These are phyloP conservation scores for Rhytidhysteron rufulum DNA, from an alignment of 2,329 filamentous ascomycete species.

Conservation along the genomic window DNA sequence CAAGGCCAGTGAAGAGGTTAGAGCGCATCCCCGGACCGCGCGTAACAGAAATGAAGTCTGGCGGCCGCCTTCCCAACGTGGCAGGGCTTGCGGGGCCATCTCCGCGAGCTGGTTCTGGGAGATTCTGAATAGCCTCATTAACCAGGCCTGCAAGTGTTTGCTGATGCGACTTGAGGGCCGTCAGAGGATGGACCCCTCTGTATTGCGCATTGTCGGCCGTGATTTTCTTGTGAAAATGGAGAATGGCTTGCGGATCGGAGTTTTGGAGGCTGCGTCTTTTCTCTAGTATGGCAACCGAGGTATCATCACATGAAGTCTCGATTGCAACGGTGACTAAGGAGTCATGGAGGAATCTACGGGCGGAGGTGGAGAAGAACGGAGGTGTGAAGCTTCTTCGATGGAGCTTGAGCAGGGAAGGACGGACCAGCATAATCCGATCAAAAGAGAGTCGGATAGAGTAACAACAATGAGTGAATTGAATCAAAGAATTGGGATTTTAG, in stretches of 20 bases:
- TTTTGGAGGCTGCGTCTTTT: conserved; percentile 35
- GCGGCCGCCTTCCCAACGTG: conserved; percentile 26
- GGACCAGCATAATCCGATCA: too few relatives aligned
- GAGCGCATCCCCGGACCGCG: conserved; percentile 85
- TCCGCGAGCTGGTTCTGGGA: conserved; percentile 41
- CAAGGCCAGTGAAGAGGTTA: conserved; percentile 72
- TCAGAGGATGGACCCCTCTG: conserved; percentile 74
- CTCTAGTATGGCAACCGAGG: conserved; percentile 77
- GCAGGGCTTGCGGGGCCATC: not conserved
- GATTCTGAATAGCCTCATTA: conserved; percentile 54
- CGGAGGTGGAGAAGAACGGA: too few relatives aligned
- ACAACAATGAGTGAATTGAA: too few relatives aligned
- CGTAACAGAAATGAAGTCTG: conserved; percentile 85
- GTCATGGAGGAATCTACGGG: conserved; percentile 16
- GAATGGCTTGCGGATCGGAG: conserved; percentile 42
- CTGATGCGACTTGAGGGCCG: conserved; percentile 73
- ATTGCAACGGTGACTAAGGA: conserved; percentile 60
- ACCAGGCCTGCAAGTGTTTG: conserved; percentile 66
- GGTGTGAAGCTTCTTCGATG: too few relatives aligned
- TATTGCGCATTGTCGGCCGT: conserved; percentile 75
- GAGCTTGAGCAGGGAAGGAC: not conserved
- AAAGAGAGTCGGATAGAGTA: too few relatives aligned
- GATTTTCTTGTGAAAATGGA: conserved; percentile 77
- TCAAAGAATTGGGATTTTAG: too few relatives aligned
- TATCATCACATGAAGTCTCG: conserved; percentile 89